Conservation (phyloP, 2,329 filamentous ascomycete species). For the Xylariaceae sp. region DNA sequence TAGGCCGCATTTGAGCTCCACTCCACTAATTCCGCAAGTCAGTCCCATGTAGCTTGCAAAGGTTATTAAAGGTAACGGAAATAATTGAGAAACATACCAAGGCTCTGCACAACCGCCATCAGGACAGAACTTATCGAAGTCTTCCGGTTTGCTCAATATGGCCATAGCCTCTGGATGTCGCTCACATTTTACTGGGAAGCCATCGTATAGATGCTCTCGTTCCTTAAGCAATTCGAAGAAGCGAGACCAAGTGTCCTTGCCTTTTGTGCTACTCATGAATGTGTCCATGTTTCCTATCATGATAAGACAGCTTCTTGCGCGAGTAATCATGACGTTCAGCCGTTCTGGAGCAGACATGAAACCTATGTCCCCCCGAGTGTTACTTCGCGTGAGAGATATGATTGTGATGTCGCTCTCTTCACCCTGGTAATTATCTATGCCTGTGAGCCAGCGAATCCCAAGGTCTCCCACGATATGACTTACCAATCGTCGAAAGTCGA, state of each 20-base stretch:
- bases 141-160: slow-evolving; percentile 23
- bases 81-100: slow-evolving; percentile 17
- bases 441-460: no score
- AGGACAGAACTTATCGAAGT: slow-evolving; percentile 34
- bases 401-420: slow-evolving; percentile 79
- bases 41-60: no score
- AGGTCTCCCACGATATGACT: no score
- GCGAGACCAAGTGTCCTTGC: slow-evolving; percentile 61
- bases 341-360: slow-evolving; percentile 72
- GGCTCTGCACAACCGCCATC: slow-evolving; percentile 36
- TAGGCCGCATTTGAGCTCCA: slow-evolving; percentile 53
- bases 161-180: slow-evolving; percentile 35
- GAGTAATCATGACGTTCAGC: slow-evolving; percentile 72
- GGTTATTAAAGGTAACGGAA: background rate
- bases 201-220: slow-evolving; percentile 52
- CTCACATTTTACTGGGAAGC: slow-evolving; percentile 34
- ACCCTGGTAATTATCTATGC: slow-evolving; percentile 85
- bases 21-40: no score
- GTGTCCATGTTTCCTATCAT: slow-evolving; percentile 74
- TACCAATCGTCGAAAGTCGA: slow-evolving; percentile 71
- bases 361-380: slow-evolving; percentile 68
- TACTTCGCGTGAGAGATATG: slow-evolving; percentile 71
- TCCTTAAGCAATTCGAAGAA: slow-evolving; percentile 64
- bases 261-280: slow-evolving; percentile 62
- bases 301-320: slow-evolving; percentile 70